Evolutionary conservation across 495 filamentous ascomycete species (phyloP).

Genomic region (Umbilicaria muhlenbergii): DNA sequence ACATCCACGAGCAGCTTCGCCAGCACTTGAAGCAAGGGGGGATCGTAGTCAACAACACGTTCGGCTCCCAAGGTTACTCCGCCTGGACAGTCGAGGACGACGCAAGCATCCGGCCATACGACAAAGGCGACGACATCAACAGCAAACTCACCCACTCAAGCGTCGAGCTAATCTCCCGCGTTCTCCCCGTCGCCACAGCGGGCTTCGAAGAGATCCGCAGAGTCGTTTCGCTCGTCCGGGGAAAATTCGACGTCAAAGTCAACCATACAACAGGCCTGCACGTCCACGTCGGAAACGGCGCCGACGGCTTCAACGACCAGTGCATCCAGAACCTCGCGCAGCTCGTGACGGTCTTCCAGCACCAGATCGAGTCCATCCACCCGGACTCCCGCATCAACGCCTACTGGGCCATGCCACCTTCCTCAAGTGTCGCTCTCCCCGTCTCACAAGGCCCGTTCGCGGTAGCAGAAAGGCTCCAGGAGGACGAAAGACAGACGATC

Average conservation of each 20-base stretch:
- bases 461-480: not conserved
- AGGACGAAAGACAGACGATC: not conserved
- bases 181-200: not conserved
- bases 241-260: not conserved
- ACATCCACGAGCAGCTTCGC: too few species aligned
- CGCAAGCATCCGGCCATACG: not conserved
- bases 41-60: too few species aligned
- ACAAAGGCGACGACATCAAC: not conserved
- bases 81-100: not conserved
- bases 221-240: not conserved
- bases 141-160: not conserved
- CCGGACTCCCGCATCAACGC: not conserved
- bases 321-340: conserved; percentile 3
- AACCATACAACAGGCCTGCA: conserved; percentile 3
- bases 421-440: too few species aligned
- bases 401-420: not conserved
- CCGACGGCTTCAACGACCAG: not conserved
- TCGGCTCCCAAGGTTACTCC: too few species aligned
- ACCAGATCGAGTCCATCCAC: conserved; percentile 3
- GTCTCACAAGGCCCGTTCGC: too few species aligned
- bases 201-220: not conserved
- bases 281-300: conserved; percentile 4
- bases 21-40: too few species aligned
- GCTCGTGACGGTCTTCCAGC: conserved; percentile 1
- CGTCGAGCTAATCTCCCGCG: conserved; percentile 1